Evolutionary conservation across 2,329 filamentous ascomycete species (phyloP), one percentile per base, ranked within the genome.

Genomic region (Nothophoma quercina): DNA sequence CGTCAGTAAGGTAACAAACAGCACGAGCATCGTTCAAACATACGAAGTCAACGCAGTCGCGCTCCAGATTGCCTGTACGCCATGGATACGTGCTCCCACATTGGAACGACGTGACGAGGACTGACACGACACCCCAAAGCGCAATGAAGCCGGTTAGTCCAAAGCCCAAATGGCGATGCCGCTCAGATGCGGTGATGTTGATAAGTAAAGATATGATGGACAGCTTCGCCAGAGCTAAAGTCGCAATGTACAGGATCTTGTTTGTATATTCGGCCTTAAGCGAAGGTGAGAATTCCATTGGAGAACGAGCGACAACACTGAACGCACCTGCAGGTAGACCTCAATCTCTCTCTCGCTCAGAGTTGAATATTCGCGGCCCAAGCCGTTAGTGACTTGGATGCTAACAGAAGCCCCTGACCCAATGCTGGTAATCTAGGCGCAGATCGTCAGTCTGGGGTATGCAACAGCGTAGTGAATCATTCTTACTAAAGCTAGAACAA

Each of bases 161-260:
- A 10, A 68, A 58, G 5, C 69, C 68, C 6, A 73, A 29, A 9
- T 59, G 60, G 13, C 64, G 66, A 41, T 73, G 70, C 49, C 66
- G 29, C 12, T 65, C 52, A 3, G 68, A 70, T 13, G 66, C 68
- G 2, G 68, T 72, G 15, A 72, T 56, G 7, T 69, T 70, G 64
- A 68, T 72, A 7, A 73, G 61, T 13, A 73, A 51, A 13, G 70
- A 72, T 35, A 71, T 72, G 38, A 72, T 71, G 4, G 70, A 72
- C 10, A 72, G 59, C 47, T 73, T 73, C 2, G 70, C 70, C 10
- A 71, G 63, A 7, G 64, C 62, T 28, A 73, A 53, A 9, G 70
- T 73, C 7, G 70, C 63, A 28, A 73, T 68, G 35, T 70, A 73
- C 10, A 73, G 59, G 22, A 72, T 51, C 33, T 69, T 70, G 46